A percentile compares a stretch with the other conserved stretches of the same genome.
These are phyloP conservation scores for Scytalidium sp. DNA, from an alignment of 2,329 filamentous ascomycete genomes.

Conservation along the genomic window DNA sequence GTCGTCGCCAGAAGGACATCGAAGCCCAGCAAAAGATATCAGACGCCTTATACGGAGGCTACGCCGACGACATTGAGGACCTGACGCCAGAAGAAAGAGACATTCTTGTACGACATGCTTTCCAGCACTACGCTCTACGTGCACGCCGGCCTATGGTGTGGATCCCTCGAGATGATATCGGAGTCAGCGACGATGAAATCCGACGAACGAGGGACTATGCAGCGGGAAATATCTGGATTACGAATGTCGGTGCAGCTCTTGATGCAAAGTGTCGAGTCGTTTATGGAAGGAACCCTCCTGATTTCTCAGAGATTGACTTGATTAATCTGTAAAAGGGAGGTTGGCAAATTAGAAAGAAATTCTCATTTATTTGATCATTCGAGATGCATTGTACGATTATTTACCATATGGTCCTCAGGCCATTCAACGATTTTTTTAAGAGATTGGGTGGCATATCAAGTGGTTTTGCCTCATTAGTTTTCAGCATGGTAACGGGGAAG, in stretches of 20 bases:
- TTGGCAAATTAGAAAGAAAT: no score
- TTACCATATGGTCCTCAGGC: background rate
- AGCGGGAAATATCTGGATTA: conserved; percentile 72
- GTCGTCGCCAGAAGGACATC: conserved; percentile 56
- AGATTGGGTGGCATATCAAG: no score
- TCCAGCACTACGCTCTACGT: conserved; percentile 84
- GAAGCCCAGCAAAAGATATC: conserved; percentile 71
- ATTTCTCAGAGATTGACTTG: conserved; percentile 84
- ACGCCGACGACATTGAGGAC: conserved; percentile 92
- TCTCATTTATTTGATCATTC: no score
- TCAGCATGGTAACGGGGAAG: no score
- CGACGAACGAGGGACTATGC: conserved; percentile 66
- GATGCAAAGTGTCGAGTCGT: conserved; percentile 81
- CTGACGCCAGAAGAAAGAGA: conserved; percentile 88
- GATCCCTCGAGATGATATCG: conserved; percentile 88
- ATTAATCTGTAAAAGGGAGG: conserved; percentile 62
- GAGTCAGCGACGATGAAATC: conserved; percentile 90
- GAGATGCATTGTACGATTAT: background rate
- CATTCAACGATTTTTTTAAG: no score
- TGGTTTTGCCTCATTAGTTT: no score
- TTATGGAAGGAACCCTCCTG: conserved; percentile 81
- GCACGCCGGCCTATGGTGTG: conserved; percentile 85
- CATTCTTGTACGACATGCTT: conserved; percentile 78
- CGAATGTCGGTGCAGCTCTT: conserved; percentile 85
- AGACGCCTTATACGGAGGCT: conserved; percentile 79